These are phyloP conservation scores for Urostyla sp. DNA, from an alignment of 73 alveolate species.

Conservation along the genomic window DNA sequence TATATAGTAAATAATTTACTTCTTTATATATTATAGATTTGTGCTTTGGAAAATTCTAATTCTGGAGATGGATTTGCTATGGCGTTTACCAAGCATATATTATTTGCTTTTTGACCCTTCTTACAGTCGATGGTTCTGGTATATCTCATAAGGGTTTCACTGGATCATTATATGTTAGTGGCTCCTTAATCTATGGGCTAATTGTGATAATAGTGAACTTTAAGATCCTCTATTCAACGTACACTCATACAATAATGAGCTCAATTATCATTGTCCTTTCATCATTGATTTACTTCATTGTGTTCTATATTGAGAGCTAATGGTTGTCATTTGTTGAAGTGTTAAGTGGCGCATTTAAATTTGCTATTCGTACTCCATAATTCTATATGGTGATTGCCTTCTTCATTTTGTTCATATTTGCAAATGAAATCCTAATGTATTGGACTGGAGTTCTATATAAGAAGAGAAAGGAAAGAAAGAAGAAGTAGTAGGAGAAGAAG, in stretches of 20 bases:
- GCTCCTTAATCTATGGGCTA: constrained; percentile 28
- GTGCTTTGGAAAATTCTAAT: constrained; percentile 41
- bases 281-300: constrained; percentile 1
- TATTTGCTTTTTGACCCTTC: constrained; percentile 66
- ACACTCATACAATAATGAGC: constrained; percentile 33
- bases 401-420: constrained; percentile 13
- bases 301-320: constrained; percentile 17
- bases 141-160: no score
- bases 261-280: constrained; percentile 21
- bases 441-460: no score
- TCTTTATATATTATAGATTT: neutral
- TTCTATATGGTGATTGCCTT: constrained; percentile 12
- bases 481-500: no score
- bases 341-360: neutral
- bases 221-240: constrained; percentile 24
- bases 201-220: constrained; percentile 32
- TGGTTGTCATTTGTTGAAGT: neutral
- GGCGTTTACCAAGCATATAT: constrained; percentile 68
- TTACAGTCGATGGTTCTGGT: constrained; percentile 65
- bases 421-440: constrained; percentile 9
- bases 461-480: no score
- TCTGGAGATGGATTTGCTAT: constrained; percentile 72
- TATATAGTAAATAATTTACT: constrained; percentile 33
- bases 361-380: constrained; percentile 34
- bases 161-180: constrained; percentile 33